Base-by-base conservation (phyloP, 2,329 filamentous ascomycete species). In the Juglanconis oblonga region DNA sequence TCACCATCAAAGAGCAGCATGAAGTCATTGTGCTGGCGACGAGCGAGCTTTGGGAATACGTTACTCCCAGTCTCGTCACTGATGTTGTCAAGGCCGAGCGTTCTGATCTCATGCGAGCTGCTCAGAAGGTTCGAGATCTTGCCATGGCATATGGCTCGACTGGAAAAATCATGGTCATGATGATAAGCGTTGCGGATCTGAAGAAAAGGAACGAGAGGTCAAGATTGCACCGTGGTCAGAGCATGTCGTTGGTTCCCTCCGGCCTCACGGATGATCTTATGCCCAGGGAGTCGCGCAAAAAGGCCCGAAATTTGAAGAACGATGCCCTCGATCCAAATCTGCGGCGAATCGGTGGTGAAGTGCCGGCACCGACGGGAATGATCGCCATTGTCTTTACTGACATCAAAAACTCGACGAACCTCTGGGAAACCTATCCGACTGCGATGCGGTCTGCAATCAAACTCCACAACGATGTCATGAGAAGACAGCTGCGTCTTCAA, bases 161-260 rank as follows among this genome's bases (percentile, higher is more conserved):
- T 1, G 89, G 89, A 70, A 99, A 99, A 77, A 91, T 98, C 64
- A 98, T 98, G 93, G 92, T 99, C 49, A 98, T 98, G 94, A 91
- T 99, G 80, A 87, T 99, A 57, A 94, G 93, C 58, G 90, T 99
- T 42, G 88, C 90, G 58, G 93, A 98, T 70, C 79, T 99, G 57
- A 94, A 96, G 76, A 90, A 91, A 71, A 86, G 92, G 64, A 79
- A 82, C 59, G 90, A 96, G 71, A 85, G 90, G 64, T 90, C 88
- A 74, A 88, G 76, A 78, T 76, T 84, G 62, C 82, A 90, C 73
- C 84, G 91, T 58, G 91, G 91, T 45, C 87, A 92, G 68, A 96
- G 90, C 76, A 88, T 96, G 82, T 92, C 91, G 13, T 85, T 96
- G 75, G 91, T 91, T 55, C 90, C 91, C 1, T 89, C 90, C 24